Evolutionary conservation across 305 asterid genomes (phyloP), one percentile per base, ranked within the genome.

Genomic region (Andrographis paniculata): DNA sequence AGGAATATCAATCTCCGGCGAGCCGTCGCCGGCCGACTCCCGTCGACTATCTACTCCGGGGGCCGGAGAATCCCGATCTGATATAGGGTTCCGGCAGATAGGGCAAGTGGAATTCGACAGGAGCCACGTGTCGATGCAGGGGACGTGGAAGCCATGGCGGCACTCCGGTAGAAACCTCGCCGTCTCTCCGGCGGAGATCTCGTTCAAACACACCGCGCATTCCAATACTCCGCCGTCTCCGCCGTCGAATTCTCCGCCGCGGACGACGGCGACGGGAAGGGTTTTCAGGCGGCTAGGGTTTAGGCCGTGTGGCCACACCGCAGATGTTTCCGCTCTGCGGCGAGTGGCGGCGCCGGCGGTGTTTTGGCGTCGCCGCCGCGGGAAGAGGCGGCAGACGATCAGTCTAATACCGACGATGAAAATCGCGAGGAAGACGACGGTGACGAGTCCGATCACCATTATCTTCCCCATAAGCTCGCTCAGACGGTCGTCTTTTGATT

Each of bases 81-180:
- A 42, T 39, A 78, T 67, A 0, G 76, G 65, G 53, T 63, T 70
- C 39, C 87, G 41, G 24, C 87, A 78, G 9, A 78, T 54, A 46
- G 87, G 87, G 33, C 87, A 78, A 17, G 83, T 75, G 39, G 80
- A 70, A 61, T 78, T 80, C 39, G 79, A 69, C 9, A 62, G 72
- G 37, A 78, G 75, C 87, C 87, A 78, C 76, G 67, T 65, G 30
- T 78, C 87, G 43, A 78, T 78, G 55, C 87, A 78, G 10, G 62
- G 78, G 8, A 67, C 72, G 47, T 78, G 87, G 57, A 75, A 78
- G n/a, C 78, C 87, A 60, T 78, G 87, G 39, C 68, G 58, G 67
- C 87, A 78, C 61, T 70, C 64, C 4, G 87, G 84, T 27, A 78
- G 54, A 62, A 72, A 40, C 42, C 83, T 62, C 2, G 73, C 38